Base-by-base conservation (phyloP, 345 rosid species). In the Anacardium occidentale region DNA sequence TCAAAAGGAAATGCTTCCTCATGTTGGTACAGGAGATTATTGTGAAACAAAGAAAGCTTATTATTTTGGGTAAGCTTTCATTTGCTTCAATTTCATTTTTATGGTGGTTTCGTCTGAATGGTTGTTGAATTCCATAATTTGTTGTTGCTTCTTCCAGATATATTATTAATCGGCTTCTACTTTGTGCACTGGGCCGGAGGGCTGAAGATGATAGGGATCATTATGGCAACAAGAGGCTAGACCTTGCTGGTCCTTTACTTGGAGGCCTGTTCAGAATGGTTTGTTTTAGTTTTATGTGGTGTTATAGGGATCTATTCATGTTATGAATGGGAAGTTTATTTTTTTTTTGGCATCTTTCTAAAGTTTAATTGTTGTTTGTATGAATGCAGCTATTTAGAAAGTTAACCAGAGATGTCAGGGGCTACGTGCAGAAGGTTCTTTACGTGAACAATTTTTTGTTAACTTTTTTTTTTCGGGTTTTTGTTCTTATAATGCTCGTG, bases 1-100 rank as follows among this genome's bases (percentile, higher is more conserved):
- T 79, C 98, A 89, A 75, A 95, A 90, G 82, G 99, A 95, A 87
- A 95, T 92, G 98, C 96, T 95, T 77, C 99, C 98, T 77, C 99
- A 95, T 79, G 96, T 90, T 82, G 99, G 99, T 74, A 80, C 86
- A 73, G 96, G 88, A 75, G 97, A 95, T 61, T 87, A 75, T 81
- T 95, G 99, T 24, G 99, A 95, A 89, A 90, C 98, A 17, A 91
- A 88, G 84, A 95, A 95, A 83, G 99, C 99, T 65, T 95, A 95
- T 79, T 89, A 89, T 79, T 95, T 95, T 76, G 99, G 99, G 98
- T 95, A 80, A 26, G 87, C 81, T 59, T 66, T 37, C 22, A 53
- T 59, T 47, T 22, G 25, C 48, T 62, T 53, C 32, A 29, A 29
- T 29, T 29, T 1, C 32, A 29, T 29, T 29, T 29, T 29, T 29